These are phyloP conservation scores for Phytophthora citrophthora DNA, from an alignment of 352 stramenopile genomes.

Conservation along the genomic window DNA sequence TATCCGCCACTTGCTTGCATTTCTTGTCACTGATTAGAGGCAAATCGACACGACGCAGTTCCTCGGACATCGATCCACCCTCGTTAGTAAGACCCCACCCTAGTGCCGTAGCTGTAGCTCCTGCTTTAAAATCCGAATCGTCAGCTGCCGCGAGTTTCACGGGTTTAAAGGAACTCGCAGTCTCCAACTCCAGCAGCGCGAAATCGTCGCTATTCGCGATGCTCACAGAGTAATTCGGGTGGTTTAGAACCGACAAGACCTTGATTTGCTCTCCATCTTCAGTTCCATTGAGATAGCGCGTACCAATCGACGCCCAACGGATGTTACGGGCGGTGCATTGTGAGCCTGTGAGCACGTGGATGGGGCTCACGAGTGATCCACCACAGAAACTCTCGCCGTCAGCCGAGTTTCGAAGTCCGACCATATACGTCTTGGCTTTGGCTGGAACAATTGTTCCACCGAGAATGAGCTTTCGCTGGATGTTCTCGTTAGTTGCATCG, in stretches of 20 bases:
- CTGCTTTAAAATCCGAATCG: slow-evolving; percentile 10
- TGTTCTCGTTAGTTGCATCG: not conserved
- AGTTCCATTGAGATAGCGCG: not conserved
- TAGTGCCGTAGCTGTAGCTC: slow-evolving; percentile 3
- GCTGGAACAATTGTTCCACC: slow-evolving; percentile 1
- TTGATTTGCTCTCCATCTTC: slow-evolving; percentile 15
- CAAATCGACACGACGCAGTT: slow-evolving; percentile 9
- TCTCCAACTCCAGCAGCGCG: slow-evolving; percentile 7
- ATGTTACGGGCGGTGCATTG: slow-evolving; percentile 6
- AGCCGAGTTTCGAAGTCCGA: slow-evolving; percentile 3
- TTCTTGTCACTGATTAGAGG: slow-evolving; percentile 8
- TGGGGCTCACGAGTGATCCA: slow-evolving; percentile 8
- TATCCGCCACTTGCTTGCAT: not conserved
- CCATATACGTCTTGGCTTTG: slow-evolving; percentile 9
- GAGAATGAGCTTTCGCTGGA: slow-evolving; percentile 16
- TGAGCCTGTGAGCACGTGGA: slow-evolving; percentile 6
- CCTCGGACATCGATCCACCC: slow-evolving; percentile 5
- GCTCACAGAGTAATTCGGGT: slow-evolving; percentile 8
- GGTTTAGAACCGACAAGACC: slow-evolving; percentile 10
- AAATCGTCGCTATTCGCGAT: slow-evolving; percentile 11
- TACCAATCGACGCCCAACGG: slow-evolving; percentile 6
- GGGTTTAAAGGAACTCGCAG: not conserved
- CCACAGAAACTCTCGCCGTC: slow-evolving; percentile 13
- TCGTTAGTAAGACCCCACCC: slow-evolving; percentile 11
- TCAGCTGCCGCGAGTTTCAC: slow-evolving; percentile 13